Conservation (phyloP, 2,329 filamentous ascomycete species). For the Sporothrix phasma region DNA sequence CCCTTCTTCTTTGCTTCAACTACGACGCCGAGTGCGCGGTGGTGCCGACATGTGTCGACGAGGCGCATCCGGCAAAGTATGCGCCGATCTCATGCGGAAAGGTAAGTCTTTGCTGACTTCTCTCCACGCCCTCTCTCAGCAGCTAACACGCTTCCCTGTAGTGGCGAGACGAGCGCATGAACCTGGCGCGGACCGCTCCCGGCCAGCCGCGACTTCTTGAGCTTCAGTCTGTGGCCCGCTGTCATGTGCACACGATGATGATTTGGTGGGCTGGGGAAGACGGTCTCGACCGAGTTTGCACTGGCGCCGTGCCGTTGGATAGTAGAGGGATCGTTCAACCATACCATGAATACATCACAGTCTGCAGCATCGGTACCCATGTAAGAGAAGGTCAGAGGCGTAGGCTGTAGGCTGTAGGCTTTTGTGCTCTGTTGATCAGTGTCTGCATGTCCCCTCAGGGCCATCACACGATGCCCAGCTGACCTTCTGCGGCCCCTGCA, state of each 20-base stretch:
- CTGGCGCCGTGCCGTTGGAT: not conserved
- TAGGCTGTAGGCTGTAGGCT: not conserved
- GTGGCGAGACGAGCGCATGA: constrained; percentile 20
- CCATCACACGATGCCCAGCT: constrained; percentile 1
- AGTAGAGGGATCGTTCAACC: not conserved
- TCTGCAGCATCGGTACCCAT: not conserved
- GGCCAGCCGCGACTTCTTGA: not conserved
- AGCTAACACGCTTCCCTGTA: not conserved
- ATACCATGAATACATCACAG: no score
- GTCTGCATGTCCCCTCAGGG: not conserved
- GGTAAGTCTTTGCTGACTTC: constrained; percentile 1
- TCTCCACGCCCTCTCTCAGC: not conserved
- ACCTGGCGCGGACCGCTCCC: constrained; percentile 5
- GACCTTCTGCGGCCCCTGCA: not conserved
- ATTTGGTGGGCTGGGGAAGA: not conserved
- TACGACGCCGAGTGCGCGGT: constrained; percentile 35
- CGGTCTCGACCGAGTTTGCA: not conserved
- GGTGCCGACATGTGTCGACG: constrained; percentile 32
- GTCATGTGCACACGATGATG: not conserved
- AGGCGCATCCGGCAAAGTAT: constrained; percentile 32
- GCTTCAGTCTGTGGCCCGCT: not conserved
- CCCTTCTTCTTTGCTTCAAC: constrained; percentile 30
- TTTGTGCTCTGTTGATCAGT: not conserved
- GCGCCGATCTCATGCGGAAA: constrained; percentile 34
- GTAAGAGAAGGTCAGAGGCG: no score